Evolutionary conservation across 2,329 filamentous ascomycete species (phyloP), one percentile per base, ranked within the genome.

Genomic region (Metarhizium anisopliae): DNA sequence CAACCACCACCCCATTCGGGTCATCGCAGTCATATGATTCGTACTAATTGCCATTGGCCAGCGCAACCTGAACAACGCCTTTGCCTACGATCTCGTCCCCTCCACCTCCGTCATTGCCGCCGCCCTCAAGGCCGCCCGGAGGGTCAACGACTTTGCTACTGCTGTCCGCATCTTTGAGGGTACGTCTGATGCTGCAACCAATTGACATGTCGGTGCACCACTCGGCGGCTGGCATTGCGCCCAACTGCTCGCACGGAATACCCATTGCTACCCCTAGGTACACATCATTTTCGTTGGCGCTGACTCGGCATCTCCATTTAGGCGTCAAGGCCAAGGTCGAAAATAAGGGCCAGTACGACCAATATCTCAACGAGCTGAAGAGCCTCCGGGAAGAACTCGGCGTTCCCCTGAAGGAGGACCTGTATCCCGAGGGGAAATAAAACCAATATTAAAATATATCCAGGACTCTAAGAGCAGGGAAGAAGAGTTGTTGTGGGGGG

Each of bases 281-380:
- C 8, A 29, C 18, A 16, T 14, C 4, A 3, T 10, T 6, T 38
- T 40, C 18, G 11, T n/a, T 10, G 11, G 18, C 14, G 18, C 36
- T 42, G 29, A n/a, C n/a, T 42, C 29, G 35, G 14, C 43, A 18
- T 36, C 14, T 47, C 38, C 36, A 54, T 50, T 18, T 61, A 96
- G 92, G 93, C 70, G 88, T 99, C 83, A 96, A 96, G 81, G 90
- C 91, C 77, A 99, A 99, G 85, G 94, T 97, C 66, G 94, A 99
- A 84, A 99, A 95, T 85, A 87, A 90, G 77, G 84, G 84, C 69
- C 94, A 99, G 80, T 99, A 99, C 80, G 83, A 96, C 70, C 87
- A 96, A 80, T 96, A 95, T 77, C 85, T 99, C 59, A 82, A 89
- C 70, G 90, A 96, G 79, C 90, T 99, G 65, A 90, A 95, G 81